phyloP scores from a whole-genome alignment of 2,329 filamentous ascomycete species.

The Leptographium radiaticola region DNA sequence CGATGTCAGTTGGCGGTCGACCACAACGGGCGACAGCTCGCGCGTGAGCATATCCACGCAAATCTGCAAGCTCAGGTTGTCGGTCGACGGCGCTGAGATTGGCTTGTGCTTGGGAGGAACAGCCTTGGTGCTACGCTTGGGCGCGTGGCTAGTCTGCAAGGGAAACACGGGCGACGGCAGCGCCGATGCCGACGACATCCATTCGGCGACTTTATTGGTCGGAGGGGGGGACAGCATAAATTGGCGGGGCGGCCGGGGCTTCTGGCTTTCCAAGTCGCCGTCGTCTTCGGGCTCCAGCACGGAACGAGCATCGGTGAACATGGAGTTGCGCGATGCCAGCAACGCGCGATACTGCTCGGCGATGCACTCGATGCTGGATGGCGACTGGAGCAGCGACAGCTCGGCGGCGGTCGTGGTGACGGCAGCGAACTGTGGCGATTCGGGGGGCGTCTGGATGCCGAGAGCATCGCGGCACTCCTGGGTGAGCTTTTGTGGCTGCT shows the following conservation, averaged over 20 bases:
- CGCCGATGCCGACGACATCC: not conserved
- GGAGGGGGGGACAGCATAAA: not conserved
- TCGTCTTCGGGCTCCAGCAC: constrained; percentile 13
- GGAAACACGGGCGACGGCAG: constrained; percentile 2
- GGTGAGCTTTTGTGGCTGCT: not conserved
- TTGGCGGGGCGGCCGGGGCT: not conserved
- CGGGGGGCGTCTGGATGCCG: constrained; percentile 3
- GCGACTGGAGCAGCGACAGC: constrained; percentile 7
- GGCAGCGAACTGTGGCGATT: not conserved
- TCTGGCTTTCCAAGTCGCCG: not conserved
- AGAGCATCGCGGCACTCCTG: not conserved
- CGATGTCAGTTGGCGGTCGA: constrained; percentile 1
- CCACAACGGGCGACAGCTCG: constrained; percentile 32
- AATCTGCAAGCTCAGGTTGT: constrained; percentile 33
- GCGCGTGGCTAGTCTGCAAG: not conserved
- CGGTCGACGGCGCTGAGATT: constrained; percentile 11
- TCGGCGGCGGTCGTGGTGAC: constrained; percentile 1
- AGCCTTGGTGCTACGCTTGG: not conserved
- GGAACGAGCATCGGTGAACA: constrained; percentile 16
- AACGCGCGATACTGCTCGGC: constrained; percentile 38
- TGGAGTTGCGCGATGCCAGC: constrained; percentile 26
- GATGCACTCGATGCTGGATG: constrained; percentile 32
- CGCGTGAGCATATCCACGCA: constrained; percentile 36
- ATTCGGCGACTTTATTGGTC: not conserved
- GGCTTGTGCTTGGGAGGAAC: not conserved